A percentile compares a stretch with the other conserved stretches of the same genome.
Evolutionary conservation across 2,329 filamentous ascomycete species (phyloP).

Genomic region (Raffaelea deltoideospora): DNA sequence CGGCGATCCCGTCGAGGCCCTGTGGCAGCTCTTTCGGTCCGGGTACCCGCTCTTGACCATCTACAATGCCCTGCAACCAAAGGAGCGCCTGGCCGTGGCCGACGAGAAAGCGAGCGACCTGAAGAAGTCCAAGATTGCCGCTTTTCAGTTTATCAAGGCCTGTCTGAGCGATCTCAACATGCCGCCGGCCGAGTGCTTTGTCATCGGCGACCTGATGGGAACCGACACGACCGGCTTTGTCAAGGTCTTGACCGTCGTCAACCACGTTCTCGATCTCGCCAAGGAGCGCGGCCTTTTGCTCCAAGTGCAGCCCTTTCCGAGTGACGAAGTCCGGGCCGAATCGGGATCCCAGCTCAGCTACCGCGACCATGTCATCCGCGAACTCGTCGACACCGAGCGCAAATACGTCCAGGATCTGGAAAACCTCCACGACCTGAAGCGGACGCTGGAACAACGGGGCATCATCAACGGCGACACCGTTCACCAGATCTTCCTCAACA

Average conservation of each 20-base stretch:
- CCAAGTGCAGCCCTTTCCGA: slow-evolving; percentile 41
- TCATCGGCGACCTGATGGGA: slow-evolving; percentile 80
- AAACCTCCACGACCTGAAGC: slow-evolving; percentile 84
- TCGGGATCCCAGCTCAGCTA: slow-evolving; percentile 56
- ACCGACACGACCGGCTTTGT: slow-evolving; percentile 96
- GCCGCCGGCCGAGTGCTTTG: slow-evolving; percentile 69
- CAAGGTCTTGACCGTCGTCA: slow-evolving; percentile 89
- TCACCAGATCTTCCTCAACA: slow-evolving; percentile 91
- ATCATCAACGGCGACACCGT: slow-evolving; percentile 79
- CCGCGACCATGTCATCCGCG: slow-evolving; percentile 76
- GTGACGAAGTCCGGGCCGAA: slow-evolving; percentile 32
- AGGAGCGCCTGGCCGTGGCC: slow-evolving; percentile 52
- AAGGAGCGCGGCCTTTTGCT: slow-evolving; percentile 62
- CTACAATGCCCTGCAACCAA: slow-evolving; percentile 72
- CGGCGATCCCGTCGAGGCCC: slow-evolving; percentile 71
- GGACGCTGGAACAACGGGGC: slow-evolving; percentile 73
- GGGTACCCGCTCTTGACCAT: slow-evolving; percentile 76
- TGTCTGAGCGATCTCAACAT: slow-evolving; percentile 74
- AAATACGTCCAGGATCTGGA: slow-evolving; percentile 97
- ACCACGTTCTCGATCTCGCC: slow-evolving; percentile 76
- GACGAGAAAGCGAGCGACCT: slow-evolving; percentile 43
- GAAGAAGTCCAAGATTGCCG: slow-evolving; percentile 72
- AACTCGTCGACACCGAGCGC: slow-evolving; percentile 85
- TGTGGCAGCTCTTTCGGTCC: slow-evolving; percentile 76
- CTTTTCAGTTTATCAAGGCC: slow-evolving; percentile 84